Conservation (phyloP, 805 yeast genomes). For the Candida nanaspora region DNA sequence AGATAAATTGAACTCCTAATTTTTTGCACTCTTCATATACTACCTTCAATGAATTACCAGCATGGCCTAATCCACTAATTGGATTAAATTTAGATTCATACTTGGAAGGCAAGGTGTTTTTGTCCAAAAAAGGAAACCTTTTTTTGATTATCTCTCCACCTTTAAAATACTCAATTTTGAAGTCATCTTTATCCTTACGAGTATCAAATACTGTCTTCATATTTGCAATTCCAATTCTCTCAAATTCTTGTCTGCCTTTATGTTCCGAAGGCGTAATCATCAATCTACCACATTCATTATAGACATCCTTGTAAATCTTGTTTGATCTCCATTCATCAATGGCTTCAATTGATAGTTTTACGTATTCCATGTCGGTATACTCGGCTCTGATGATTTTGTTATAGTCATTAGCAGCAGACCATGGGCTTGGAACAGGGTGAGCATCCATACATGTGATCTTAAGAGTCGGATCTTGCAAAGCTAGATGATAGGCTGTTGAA, state of each 20-base stretch:
- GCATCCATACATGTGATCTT: slow-evolving; percentile 32
- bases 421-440: slow-evolving; percentile 34
- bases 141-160: slow-evolving; percentile 26
- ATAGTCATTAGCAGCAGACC: slow-evolving; percentile 41
- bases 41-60: slow-evolving; percentile 29
- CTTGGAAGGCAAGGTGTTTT: not conserved
- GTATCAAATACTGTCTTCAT: slow-evolving; percentile 15
- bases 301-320: slow-evolving; percentile 25
- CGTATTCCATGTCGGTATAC: slow-evolving; percentile 35
- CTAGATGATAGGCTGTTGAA: slow-evolving; percentile 33
- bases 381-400: slow-evolving; percentile 44
- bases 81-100: slow-evolving; percentile 26
- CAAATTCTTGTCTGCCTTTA: slow-evolving; percentile 31
- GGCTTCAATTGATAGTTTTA: slow-evolving; percentile 39
- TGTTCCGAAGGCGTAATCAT: slow-evolving; percentile 28
- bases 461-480: slow-evolving; percentile 19
- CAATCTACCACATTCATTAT: slow-evolving; percentile 35
- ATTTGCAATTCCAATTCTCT: slow-evolving; percentile 28
- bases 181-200: slow-evolving; percentile 16
- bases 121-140: slow-evolving; percentile 4
- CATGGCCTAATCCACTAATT: slow-evolving; percentile 35
- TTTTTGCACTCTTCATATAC: slow-evolving; percentile 22
- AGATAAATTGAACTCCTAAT: slow-evolving; percentile 28
- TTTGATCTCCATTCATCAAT: slow-evolving; percentile 30
- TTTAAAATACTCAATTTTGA: slow-evolving; percentile 19